Evolutionary conservation across 2,329 filamentous ascomycete species (phyloP).

Genomic region (Alternaria sp.): DNA sequence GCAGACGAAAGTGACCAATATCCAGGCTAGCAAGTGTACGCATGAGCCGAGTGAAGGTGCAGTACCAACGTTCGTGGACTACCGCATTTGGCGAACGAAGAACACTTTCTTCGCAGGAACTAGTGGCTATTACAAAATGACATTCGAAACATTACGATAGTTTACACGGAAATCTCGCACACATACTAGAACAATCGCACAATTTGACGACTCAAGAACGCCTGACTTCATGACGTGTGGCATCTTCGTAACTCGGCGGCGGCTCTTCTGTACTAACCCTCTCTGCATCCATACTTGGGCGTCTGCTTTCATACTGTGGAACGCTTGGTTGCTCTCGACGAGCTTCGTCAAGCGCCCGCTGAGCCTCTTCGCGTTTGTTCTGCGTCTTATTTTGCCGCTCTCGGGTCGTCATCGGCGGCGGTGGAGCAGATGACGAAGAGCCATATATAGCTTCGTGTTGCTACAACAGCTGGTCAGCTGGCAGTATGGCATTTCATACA

Average conservation of each 20-base stretch:
- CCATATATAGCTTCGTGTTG: constrained; percentile 24
- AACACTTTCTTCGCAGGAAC: not conserved
- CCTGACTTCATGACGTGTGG: constrained; percentile 8
- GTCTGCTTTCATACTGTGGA: constrained; percentile 10
- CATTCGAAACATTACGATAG: not conserved
- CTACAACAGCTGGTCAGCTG: constrained; percentile 17
- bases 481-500: not conserved
- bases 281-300: constrained; percentile 26
- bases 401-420: constrained; percentile 13
- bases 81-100: constrained; percentile 12
- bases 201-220: not conserved
- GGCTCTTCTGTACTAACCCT: constrained; percentile 21
- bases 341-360: constrained; percentile 13
- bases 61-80: constrained; percentile 1
- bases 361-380: constrained; percentile 24
- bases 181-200: too few relatives aligned
- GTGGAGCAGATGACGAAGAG: constrained; percentile 18
- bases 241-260: constrained; percentile 27
- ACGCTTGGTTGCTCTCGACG: constrained; percentile 15
- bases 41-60: not conserved
- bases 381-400: constrained; percentile 6
- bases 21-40: not conserved
- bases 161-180: not conserved
- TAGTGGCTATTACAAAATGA: not conserved
- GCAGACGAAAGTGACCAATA: constrained; percentile 11